These are phyloP conservation scores for Clonostachys chloroleuca DNA, from an alignment of 2,329 filamentous ascomycete species.

Conservation along the genomic window DNA sequence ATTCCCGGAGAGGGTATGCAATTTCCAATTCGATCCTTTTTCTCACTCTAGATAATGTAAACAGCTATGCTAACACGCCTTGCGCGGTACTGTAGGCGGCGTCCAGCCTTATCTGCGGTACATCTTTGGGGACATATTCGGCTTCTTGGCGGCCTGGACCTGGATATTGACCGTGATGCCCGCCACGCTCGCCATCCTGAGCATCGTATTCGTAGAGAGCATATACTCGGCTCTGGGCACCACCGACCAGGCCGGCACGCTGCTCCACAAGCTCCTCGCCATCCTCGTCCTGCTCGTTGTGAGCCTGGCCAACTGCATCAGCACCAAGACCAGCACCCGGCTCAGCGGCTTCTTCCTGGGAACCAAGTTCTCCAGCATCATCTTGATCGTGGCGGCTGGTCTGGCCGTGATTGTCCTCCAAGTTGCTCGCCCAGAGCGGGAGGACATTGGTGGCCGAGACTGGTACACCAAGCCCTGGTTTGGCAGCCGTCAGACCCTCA, in stretches of 20 bases:
- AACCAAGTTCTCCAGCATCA: slow-evolving; percentile 46
- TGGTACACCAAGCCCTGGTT: slow-evolving; percentile 54
- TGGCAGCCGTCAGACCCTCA: slow-evolving; percentile 37
- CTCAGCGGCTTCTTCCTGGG: slow-evolving; percentile 52
- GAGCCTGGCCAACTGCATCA: slow-evolving; percentile 48
- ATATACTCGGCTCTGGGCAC: slow-evolving; percentile 48
- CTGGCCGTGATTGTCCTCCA: slow-evolving; percentile 39
- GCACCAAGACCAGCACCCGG: slow-evolving; percentile 48
- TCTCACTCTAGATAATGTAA: background rate
- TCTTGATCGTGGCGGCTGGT: slow-evolving; percentile 41
- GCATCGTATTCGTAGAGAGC: slow-evolving; percentile 59
- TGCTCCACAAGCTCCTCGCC: slow-evolving; percentile 47
- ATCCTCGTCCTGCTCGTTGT: slow-evolving; percentile 39
- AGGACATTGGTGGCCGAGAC: slow-evolving; percentile 38
- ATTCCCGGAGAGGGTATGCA: slow-evolving; percentile 52
- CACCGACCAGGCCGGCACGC: slow-evolving; percentile 32
- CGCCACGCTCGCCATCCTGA: slow-evolving; percentile 58
- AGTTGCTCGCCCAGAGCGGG: slow-evolving; percentile 21
- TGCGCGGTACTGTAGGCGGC: slow-evolving; percentile 32
- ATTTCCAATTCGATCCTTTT: slow-evolving; percentile 3
- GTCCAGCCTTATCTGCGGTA: slow-evolving; percentile 59
- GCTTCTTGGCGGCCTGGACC: slow-evolving; percentile 62
- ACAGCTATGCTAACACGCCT: background rate
- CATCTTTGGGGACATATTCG: slow-evolving; percentile 55
- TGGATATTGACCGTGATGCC: slow-evolving; percentile 64